Evolutionary conservation across 108 stramenopile genomes (phyloP).

Genomic region (Nitzschia sp.): DNA sequence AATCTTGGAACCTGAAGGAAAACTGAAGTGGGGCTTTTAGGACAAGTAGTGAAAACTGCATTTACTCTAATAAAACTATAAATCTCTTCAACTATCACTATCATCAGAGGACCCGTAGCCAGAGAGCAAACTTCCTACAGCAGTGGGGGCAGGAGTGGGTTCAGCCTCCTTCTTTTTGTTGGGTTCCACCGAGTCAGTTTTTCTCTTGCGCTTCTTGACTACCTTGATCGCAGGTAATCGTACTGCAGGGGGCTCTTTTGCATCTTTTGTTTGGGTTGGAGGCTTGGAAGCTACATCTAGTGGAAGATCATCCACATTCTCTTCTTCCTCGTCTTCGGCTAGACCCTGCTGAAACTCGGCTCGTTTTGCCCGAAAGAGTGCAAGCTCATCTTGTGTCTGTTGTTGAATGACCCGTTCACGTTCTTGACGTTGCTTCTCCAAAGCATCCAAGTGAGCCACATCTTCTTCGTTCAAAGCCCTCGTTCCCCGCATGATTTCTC

Average conservation of each 20-base stretch:
- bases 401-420: conserved; percentile 44
- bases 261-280: not conserved
- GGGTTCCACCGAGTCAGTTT: conserved; percentile 4
- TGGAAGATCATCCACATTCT: conserved; percentile 2
- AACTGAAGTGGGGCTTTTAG: no score
- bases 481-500: conserved; percentile 68
- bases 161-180: not conserved
- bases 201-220: conserved; percentile 35
- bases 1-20: not conserved
- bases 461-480: conserved; percentile 79
- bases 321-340: conserved; percentile 13
- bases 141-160: conserved; percentile 4
- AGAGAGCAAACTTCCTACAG: conserved; percentile 50
- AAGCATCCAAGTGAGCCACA: conserved; percentile 70
- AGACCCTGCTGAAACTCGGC: conserved; percentile 40
- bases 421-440: conserved; percentile 49
- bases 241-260: not conserved
- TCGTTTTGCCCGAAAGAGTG: conserved; percentile 68
- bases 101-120: conserved; percentile 61
- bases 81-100: conserved; percentile 11
- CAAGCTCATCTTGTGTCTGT: conserved; percentile 61
- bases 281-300: not conserved
- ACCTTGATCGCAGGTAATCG: not conserved
- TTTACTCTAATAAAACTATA: not conserved
- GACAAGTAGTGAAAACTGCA: not conserved